Evolutionary conservation across 345 rosid species (phyloP), one percentile per base, ranked within the genome.

Genomic region (Tarenaya hassleriana): DNA sequence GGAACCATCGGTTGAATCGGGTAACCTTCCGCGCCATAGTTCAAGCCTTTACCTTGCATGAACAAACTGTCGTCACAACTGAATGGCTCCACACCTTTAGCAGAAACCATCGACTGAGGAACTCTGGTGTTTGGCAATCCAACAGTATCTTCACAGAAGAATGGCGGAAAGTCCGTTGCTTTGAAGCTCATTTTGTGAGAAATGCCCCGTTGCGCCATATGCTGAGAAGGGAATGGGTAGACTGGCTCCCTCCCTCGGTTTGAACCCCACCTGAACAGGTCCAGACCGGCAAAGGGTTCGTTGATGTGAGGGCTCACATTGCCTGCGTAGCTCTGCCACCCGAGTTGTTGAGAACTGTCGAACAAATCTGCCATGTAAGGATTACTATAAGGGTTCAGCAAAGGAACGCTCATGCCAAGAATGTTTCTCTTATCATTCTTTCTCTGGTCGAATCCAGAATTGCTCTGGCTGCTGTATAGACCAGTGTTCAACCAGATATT

Each of bases 41-140:
- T 53, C 17, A 65, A 52, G 38, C 39, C 42, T 39, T 56, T 56
- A 17, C 68, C 53, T 44, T 60, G 60, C 35, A 58, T 16, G 33
- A 72, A 66, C 56, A 69, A 60, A 43, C 67, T 57, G 27, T 72
- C 80, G 19, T 72, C 66, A 3, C 16, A 34, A 14, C 37, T 48
- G 46, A 61, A 69, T 45, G 58, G 61, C 13, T 67, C 68, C 13
- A 51, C 50, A 16, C 20, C 29, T 53, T 71, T 61, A 10, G 69
- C 27, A 40, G 48, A 66, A 20, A 35, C 42, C 43, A 32, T 61
- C 58, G 42, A 59, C 52, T 41, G 32, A 5, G 21, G 39, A 38
- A 34, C 43, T 43, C 41, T 29, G 19, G 16, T 37, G 52, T 34
- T 18, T 57, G 63, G 50, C 21, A n/a, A 24, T 24, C 34, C 51